Base-by-base conservation (phyloP, 306 rosid genomes). In the Vachellia collinsii region DNA sequence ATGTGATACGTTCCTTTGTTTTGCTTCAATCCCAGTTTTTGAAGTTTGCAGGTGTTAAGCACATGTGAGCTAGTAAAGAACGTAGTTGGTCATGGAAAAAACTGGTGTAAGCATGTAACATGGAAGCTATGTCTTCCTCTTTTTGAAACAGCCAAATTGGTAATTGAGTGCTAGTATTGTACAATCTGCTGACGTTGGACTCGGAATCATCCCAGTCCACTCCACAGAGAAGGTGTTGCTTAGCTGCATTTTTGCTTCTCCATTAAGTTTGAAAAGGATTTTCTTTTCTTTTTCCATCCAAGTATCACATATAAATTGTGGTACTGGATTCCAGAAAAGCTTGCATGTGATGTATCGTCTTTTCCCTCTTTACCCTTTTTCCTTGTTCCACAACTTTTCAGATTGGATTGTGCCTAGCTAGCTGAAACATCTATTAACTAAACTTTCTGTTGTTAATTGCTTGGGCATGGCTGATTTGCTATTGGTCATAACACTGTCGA, bases 281-380 rank as follows among this genome's bases (percentile, higher is more conserved):
- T 41, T n/a, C n/a, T n/a, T n/a, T n/a, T n/a, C n/a, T 16, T 48
- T 5, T 5, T 10, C 14, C 47, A 9, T 43, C 9, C 29, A 44
- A 61, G 59, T 14, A 23, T 4, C 48, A 23, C 37, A 54, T 50
- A 36, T 14, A 44, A 65, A 51, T 69, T 70, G 53, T 62, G 37
- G 41, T 22, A 54, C 41, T 53, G 70, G 53, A 75, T 74, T 39
- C 2, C 25, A 17, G 56, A 23, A 22, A 36, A 54, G 16, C 17
- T 20, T 65, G 53, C 80, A 25, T 51, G 47, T 70, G 51, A 78
- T 68, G 36, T 75, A 37, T 81, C 51, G 36, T 11, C 34, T 50
- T 56, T 76, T 25, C 66, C 80, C 5, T 50, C 29, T 56, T 54
- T 22, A 1, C 16, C 0, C 14, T 12, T 11, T 61, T 61, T 76